These are phyloP conservation scores for Diplosphaera chodatii DNA, from an alignment of 139 green algal species.

Conservation along the genomic window DNA sequence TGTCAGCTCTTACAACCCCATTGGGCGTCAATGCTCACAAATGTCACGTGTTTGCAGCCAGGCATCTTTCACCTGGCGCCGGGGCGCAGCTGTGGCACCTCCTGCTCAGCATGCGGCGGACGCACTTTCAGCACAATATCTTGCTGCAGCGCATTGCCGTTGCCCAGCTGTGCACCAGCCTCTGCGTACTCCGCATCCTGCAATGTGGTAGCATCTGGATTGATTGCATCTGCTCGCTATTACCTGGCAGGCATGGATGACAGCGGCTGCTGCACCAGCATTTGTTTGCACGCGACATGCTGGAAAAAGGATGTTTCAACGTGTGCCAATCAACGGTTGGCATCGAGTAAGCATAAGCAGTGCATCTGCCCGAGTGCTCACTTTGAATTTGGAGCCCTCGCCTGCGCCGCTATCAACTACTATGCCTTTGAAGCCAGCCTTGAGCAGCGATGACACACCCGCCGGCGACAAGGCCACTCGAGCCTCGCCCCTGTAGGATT, in stretches of 20 bases:
- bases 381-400: slow-evolving; percentile 55
- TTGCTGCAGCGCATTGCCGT: slow-evolving; percentile 37
- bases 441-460: slow-evolving; percentile 48
- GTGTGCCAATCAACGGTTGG: no score
- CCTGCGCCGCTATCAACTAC: slow-evolving; percentile 68
- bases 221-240: no score
- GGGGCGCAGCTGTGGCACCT: slow-evolving; percentile 57
- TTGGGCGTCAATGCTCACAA: no score
- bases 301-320: no score
- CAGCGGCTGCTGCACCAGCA: no score
- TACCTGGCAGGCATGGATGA: no score
- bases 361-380: no score
- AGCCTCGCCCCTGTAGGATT: slow-evolving; percentile 49
- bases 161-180: slow-evolving; percentile 62
- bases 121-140: slow-evolving; percentile 60
- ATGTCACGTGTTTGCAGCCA: no score
- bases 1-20: no score
- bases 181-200: slow-evolving; percentile 56
- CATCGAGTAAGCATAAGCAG: no score
- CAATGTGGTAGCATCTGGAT: no score
- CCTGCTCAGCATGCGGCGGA: slow-evolving; percentile 35
- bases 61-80: slow-evolving; percentile 15
- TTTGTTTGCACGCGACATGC: no score
- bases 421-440: slow-evolving; percentile 69
- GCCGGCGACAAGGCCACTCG: slow-evolving; percentile 68